Base-by-base conservation (phyloP, 139 green algal genomes). In the Ettlia oleoabundans region DNA sequence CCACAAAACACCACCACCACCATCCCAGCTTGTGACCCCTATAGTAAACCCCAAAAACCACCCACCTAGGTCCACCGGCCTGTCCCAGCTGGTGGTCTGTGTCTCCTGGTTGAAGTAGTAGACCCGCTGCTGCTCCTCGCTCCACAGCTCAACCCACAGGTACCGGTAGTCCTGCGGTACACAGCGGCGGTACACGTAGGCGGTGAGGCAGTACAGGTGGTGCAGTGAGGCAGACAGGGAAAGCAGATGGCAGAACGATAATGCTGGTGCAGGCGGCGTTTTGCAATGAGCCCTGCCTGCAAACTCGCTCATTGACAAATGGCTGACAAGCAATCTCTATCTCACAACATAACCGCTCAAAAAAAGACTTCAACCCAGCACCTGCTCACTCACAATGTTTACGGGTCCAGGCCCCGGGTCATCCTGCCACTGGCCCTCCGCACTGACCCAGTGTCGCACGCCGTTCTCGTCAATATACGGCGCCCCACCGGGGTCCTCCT, bases 101-200 rank as follows among this genome's bases (percentile, higher is more conserved):
- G 80, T 90, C 9, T 86, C 69, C 62, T 87, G 86, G 71, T 90
- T 85, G 67, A 84, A 87, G 47, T 83, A 90, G 62, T 84, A 90
- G 2, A 82, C 82, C 42, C 82, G 61, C 40, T 70, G 32, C 41
- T 82, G 64, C 32, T 86, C 81, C 21, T 79, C 81, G 19, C 71
- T 84, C 61, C 66, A 89, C 10, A 67, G 63, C 53, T 86, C 85
- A 13, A 89, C 70, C 85, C 85, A 87, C 0, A 40, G 37, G 72
- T 81, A 87, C 15, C 43, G 42, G 15, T 55, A 52, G 5, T 70
- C 68, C 83, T 87, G 76, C 68, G 73, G 38, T 30, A n/a, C 28
- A 43, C 18, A 28, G 32, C 5, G 30, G 5, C 24, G 55, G n/a
- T 26, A 70, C 42, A 80, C 19, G 51, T 18, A 15, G 32, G 52